Evolutionary conservation across 2,329 filamentous ascomycete genomes (phyloP).

Genomic region (Stachybotrys echinatus): DNA sequence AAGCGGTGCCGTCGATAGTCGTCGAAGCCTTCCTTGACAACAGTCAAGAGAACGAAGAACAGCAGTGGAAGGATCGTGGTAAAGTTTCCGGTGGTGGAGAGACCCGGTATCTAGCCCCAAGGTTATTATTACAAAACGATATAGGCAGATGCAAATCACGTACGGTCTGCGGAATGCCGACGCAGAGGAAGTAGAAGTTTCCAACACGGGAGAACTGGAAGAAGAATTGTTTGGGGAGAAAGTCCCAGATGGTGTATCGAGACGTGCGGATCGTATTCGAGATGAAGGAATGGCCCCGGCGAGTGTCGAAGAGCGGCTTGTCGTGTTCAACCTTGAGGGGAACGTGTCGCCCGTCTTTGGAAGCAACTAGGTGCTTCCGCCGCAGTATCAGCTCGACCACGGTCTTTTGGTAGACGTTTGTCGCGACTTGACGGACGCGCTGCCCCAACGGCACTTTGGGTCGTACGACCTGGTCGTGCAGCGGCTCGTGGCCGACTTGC

Average conservation of each 20-base stretch:
- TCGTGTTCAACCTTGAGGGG: constrained; percentile 34
- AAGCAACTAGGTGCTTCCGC: constrained; percentile 63
- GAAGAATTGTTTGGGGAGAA: constrained; percentile 76
- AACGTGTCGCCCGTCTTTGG: constrained; percentile 60
- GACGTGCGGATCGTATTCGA: constrained; percentile 71
- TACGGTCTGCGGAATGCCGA: constrained; percentile 74
- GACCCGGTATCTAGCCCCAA: constrained; percentile 49
- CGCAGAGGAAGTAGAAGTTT: constrained; percentile 82
- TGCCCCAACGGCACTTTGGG: constrained; percentile 9
- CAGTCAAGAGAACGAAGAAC: constrained; percentile 75
- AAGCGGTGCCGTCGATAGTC: constrained; percentile 75
- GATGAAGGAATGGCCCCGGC: constrained; percentile 43
- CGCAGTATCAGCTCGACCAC: constrained; percentile 49
- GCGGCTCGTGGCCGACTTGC: constrained; percentile 7
- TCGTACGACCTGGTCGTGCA: constrained; percentile 7
- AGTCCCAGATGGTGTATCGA: constrained; percentile 79
- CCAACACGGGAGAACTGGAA: constrained; percentile 83
- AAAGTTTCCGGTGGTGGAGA: constrained; percentile 70
- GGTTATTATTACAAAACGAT: constrained; percentile 5
- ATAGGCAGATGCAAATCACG: constrained; percentile 2
- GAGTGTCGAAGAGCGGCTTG: constrained; percentile 40
- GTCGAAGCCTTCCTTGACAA: constrained; percentile 83
- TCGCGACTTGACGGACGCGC: constrained; percentile 14
- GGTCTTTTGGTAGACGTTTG: constrained; percentile 27
- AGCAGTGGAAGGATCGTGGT: constrained; percentile 70